These are phyloP conservation scores for Neophaeococcomyces aloes DNA, from an alignment of 2,329 filamentous ascomycete genomes.

Conservation along the genomic window DNA sequence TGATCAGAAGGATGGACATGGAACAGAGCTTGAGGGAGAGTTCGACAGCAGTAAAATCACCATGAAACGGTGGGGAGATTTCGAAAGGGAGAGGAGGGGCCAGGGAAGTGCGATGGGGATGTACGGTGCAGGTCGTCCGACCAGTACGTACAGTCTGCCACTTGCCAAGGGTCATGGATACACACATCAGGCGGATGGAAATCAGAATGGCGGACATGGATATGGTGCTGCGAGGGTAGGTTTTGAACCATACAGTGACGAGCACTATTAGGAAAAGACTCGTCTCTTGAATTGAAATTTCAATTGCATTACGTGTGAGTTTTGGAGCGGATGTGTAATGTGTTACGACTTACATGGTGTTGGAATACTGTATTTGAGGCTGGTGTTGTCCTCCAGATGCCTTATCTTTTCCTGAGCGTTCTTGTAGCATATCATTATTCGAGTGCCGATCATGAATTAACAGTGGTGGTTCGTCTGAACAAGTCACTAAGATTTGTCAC, in stretches of 20 bases:
- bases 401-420: no score
- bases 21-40: constrained; percentile 82
- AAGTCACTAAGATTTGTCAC: no score
- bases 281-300: not conserved
- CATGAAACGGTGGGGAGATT: constrained; percentile 98
- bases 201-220: not conserved
- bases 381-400: no score
- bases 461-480: no score
- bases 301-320: no score
- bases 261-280: constrained; percentile 6
- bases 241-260: constrained; percentile 6
- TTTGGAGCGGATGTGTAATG: no score
- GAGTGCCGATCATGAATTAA: no score
- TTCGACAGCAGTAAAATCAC: constrained; percentile 98
- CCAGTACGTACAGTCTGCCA: not conserved
- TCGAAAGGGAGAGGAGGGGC: constrained; percentile 58
- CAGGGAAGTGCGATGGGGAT: not conserved
- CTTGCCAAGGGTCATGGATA: not conserved
- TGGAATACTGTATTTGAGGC: no score
- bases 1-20: constrained; percentile 77
- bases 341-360: no score
- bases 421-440: no score
- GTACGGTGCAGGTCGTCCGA: not conserved
- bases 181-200: not conserved
- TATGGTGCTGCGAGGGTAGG: constrained; percentile 1